Evolutionary conservation across 2,329 filamentous ascomycete genomes (phyloP).

Genomic region (Stenocarpella maydis): DNA sequence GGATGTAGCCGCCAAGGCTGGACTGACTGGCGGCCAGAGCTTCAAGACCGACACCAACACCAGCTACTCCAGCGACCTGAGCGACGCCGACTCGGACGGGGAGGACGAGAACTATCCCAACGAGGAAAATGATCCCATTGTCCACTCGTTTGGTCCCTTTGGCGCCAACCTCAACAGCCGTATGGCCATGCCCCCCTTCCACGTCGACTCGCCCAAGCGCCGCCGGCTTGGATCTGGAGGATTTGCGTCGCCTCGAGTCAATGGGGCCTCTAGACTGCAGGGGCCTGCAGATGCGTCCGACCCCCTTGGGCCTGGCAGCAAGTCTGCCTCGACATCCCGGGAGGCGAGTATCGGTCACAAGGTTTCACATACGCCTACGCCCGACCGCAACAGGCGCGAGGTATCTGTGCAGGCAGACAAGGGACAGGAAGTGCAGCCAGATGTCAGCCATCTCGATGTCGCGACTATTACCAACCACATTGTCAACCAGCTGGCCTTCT

Average conservation of each 20-base stretch:
- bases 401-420: constrained; percentile 41
- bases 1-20: constrained; percentile 40
- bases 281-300: constrained; percentile 40
- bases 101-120: constrained; percentile 77
- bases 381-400: constrained; percentile 1
- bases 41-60: constrained; percentile 60
- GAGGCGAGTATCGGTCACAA: constrained; percentile 15
- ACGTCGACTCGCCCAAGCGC: constrained; percentile 68
- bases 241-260: constrained; percentile 14
- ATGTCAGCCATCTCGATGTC: constrained; percentile 47
- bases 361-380: constrained; percentile 32
- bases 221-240: constrained; percentile 35
- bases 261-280: constrained; percentile 34
- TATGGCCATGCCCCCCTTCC: constrained; percentile 74
- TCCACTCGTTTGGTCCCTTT: constrained; percentile 92
- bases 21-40: constrained; percentile 43
- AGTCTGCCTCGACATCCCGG: constrained; percentile 39
- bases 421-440: constrained; percentile 48
- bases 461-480: constrained; percentile 79
- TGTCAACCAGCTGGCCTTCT: constrained; percentile 94
- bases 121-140: constrained; percentile 92
- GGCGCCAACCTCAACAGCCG: constrained; percentile 85
- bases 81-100: constrained; percentile 53
- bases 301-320: constrained; percentile 43
- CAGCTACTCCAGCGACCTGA: constrained; percentile 66